phyloP scores from a whole-genome alignment of 257 asterid genomes.

The Haberlea rhodopensis region DNA sequence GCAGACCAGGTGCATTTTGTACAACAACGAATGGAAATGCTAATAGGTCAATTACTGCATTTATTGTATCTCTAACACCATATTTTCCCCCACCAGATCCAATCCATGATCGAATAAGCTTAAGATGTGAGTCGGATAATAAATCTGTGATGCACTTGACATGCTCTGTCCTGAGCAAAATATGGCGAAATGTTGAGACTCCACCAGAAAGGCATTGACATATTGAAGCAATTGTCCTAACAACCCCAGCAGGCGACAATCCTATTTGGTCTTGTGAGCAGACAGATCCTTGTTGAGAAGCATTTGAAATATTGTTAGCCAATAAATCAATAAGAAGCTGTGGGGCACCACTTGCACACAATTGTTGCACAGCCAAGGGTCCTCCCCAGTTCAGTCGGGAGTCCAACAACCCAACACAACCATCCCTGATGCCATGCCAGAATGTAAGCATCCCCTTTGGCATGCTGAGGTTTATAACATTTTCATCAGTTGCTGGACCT shows the following conservation, averaged over 20 bases:
- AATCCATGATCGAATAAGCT: constrained; percentile 67
- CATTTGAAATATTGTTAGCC: constrained; percentile 45
- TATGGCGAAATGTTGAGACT: constrained; percentile 74
- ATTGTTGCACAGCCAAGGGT: constrained; percentile 91
- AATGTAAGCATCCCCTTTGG: constrained; percentile 65
- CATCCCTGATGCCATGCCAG: constrained; percentile 90
- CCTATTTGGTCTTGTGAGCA: constrained; percentile 56
- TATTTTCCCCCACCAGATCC: constrained; percentile 92
- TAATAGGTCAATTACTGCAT: constrained; percentile 76
- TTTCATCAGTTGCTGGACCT: constrained; percentile 53
- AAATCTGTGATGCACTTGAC: constrained; percentile 64
- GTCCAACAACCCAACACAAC: constrained; percentile 83
- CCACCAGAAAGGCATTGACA: constrained; percentile 97
- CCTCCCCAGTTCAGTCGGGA: constrained; percentile 95
- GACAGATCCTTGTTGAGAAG: constrained; percentile 39
- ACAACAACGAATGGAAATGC: constrained; percentile 94
- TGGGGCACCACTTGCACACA: constrained; percentile 93
- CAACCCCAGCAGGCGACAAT: constrained; percentile 81
- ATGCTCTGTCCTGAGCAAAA: constrained; percentile 70
- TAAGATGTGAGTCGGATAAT: constrained; percentile 70
- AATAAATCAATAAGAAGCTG: constrained; percentile 87
- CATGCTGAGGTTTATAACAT: constrained; percentile 33
- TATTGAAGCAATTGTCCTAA: constrained; percentile 83
- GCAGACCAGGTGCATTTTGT: constrained; percentile 78
- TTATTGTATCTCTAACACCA: constrained; percentile 75